Evolutionary conservation across 2,329 filamentous ascomycete genomes (phyloP), one percentile per base, ranked within the genome.

Genomic region (Fusarium coicis): DNA sequence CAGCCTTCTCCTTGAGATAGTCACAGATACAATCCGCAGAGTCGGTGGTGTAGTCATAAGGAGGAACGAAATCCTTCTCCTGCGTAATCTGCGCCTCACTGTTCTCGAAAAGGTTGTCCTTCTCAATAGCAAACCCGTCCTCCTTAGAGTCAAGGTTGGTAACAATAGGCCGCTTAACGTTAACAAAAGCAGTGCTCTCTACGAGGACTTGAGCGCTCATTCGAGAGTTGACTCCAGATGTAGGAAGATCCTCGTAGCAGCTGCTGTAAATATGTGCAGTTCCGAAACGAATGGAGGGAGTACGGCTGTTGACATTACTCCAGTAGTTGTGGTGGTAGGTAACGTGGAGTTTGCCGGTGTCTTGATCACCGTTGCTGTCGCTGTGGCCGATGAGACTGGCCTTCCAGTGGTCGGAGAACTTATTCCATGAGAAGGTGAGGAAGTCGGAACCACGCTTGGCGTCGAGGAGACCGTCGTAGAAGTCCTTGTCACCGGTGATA

Each of bases 391-490:
- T 82, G 19, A 91, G 83, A 0, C 86, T 88, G n/a, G 85, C 87
- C 80, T 91, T 91, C 83, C 84, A 91, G 85, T 91, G 88, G 64
- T 80, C 66, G 16, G 54, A 68, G 67, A 76, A 77, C 66, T 74
- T 72, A 50, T 66, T 71, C 76, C 76, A 72, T 28, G 75, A 77
- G 65, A 82, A 73, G 28, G 80, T 88, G 60, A 89, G 79, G 76
- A 82, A 90, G 81, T 91, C 88, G 5, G 85, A 83, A 30, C 84
- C 88, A 74, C 89, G 87, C 65, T 87, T 89, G 44, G 89, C 81
- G 68, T 91, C 89, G 43, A 88, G 79, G 2, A 90, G 83, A n/a
- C 88, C 88, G 63, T 90, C 89, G 77, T 88, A 90, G 80, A 87
- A 88, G 79, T 91, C 88, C 79, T 90, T 90, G 81, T 84, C 85